Evolutionary conservation across 768 basidiomycete genomes (phyloP), one percentile per base, ranked within the genome.

Genomic region (Trametes cingulata): DNA sequence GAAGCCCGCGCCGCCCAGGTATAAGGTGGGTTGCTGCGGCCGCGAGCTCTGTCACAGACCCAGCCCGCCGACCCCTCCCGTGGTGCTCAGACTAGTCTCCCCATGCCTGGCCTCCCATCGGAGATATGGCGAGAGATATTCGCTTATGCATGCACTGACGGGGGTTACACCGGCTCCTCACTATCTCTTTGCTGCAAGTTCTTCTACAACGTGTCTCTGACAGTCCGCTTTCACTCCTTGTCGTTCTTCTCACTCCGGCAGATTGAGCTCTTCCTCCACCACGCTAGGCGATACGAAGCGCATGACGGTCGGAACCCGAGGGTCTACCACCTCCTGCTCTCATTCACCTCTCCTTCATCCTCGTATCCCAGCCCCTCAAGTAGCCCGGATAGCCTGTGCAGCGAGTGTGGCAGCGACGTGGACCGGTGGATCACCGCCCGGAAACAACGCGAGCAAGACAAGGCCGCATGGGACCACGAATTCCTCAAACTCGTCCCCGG

Each of bases 101-200:
- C 15, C 9, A 48, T 53, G 55, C 47, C 19, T 13, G 37, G 15
- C 50, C 36, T 62, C 6, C 61, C 56, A 27, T 33, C 54, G n/a
- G 61, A 63, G 33, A 50, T 63, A 40, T 63, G 61, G 61, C 56
- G 48, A 13, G 46, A 58, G 15, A 53, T 63, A 39, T 54, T 63
- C 47, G 19, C 25, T 6, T 39, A 54, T 29, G 57, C 61, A 12
- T 63, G 61, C 56, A 43, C 37, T 14, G 61, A 63, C 36, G 61
- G 61, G 22, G 61, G 61, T 1, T 43, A 52, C 46, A 58, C 61
- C 6, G 61, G 52, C 20, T 15, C 47, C 20, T 53, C 61, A 25
- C 45, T 63, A 41, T 33, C 52, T 14, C 61, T 48, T 1, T 52
- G 52, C 20, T 58, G 51, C 50, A 40, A 25, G 41, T 53, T 58